Evolutionary conservation across 768 basidiomycete genomes (phyloP).

Genomic region (Leccinum rimulosum): DNA sequence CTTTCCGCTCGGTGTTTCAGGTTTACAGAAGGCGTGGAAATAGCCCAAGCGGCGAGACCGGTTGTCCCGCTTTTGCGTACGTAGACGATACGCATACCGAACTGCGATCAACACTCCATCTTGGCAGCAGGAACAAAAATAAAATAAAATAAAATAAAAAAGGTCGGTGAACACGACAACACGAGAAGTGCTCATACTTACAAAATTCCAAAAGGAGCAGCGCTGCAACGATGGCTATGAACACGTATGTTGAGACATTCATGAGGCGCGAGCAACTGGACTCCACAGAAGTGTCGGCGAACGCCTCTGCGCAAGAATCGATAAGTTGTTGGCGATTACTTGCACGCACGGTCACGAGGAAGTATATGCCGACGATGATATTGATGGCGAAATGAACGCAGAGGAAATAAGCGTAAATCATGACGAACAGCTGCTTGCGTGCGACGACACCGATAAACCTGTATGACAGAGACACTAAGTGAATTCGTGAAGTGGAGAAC

Average conservation of each 20-base stretch:
- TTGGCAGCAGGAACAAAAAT: slow-evolving; percentile 19
- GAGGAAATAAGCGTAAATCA: slow-evolving; percentile 53
- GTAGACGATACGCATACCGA: slow-evolving; percentile 52
- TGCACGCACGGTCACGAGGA: slow-evolving; percentile 48
- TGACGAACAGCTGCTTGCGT: slow-evolving; percentile 59
- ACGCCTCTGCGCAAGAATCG: slow-evolving; percentile 44
- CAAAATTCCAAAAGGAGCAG: slow-evolving; percentile 57
- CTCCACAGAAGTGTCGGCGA: slow-evolving; percentile 40
- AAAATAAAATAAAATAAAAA: neutral
- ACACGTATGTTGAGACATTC: slow-evolving; percentile 43
- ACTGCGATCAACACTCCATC: slow-evolving; percentile 54
- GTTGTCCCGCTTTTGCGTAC: slow-evolving; percentile 45
- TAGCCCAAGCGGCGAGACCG: slow-evolving; percentile 35
- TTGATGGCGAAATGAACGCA: slow-evolving; percentile 58
- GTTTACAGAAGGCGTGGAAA: slow-evolving; percentile 29
- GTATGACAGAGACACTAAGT: slow-evolving; percentile 5
- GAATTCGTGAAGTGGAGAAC: neutral
- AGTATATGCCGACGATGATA: slow-evolving; percentile 48
- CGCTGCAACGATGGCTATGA: slow-evolving; percentile 41
- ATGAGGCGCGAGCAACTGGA: slow-evolving; percentile 45
- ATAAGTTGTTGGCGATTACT: slow-evolving; percentile 42
- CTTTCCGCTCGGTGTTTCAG: slow-evolving; percentile 1
- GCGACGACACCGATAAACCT: slow-evolving; percentile 65
- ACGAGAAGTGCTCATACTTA: slow-evolving; percentile 32
- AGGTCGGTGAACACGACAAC: neutral